These are phyloP conservation scores for Diaporthe ilicicola DNA, from an alignment of 2,329 filamentous ascomycete genomes.

Conservation along the genomic window DNA sequence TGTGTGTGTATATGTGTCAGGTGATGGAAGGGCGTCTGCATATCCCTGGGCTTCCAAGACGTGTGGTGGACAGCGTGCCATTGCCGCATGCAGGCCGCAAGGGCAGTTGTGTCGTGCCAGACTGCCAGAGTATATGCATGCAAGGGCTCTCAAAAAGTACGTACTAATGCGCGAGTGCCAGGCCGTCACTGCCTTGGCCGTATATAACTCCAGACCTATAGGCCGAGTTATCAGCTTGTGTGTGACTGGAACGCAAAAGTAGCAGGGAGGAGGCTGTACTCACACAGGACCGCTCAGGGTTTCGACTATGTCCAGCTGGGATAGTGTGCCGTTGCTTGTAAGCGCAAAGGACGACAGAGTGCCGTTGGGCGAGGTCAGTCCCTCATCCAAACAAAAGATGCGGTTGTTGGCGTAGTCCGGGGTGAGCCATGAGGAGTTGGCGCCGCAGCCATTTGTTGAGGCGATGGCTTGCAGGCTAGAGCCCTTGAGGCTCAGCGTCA, in stretches of 20 bases:
- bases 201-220: slow-evolving; percentile 49
- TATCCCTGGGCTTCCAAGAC: background rate
- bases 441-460: slow-evolving; percentile 56
- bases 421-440: slow-evolving; percentile 68
- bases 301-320: slow-evolving; percentile 45
- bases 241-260: background rate
- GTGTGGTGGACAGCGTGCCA: background rate
- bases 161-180: slow-evolving; percentile 57
- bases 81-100: slow-evolving; percentile 5
- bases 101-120: background rate
- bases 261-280: background rate
- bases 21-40: slow-evolving; percentile 13
- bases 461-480: slow-evolving; percentile 52
- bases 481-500: slow-evolving; percentile 54
- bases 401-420: slow-evolving; percentile 57
- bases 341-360: slow-evolving; percentile 54
- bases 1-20: background rate
- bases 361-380: slow-evolving; percentile 54
- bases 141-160: slow-evolving; percentile 36
- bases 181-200: slow-evolving; percentile 49
- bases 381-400: slow-evolving; percentile 71
- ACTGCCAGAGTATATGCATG: slow-evolving; percentile 26
- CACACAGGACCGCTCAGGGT: slow-evolving; percentile 52
- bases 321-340: slow-evolving; percentile 48
- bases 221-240: background rate